phyloP scores from a whole-genome alignment of 208 protist species.

The Leishmania mexicana region DNA sequence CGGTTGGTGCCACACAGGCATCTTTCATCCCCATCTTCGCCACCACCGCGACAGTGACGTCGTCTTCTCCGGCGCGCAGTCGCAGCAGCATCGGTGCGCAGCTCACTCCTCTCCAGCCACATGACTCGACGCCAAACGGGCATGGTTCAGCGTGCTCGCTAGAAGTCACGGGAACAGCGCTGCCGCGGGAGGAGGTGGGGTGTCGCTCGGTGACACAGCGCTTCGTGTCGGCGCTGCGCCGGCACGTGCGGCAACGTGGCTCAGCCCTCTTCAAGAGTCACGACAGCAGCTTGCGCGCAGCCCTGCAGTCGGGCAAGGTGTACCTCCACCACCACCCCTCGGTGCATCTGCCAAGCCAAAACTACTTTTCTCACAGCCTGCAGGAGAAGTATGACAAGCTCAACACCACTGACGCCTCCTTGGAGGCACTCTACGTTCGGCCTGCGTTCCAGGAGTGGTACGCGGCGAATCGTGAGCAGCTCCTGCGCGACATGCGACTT shows the following conservation, averaged over 20 bases:
- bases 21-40: slow-evolving; percentile 13
- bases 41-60: background rate
- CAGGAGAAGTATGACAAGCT: slow-evolving; percentile 28
- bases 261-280: background rate
- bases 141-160: slow-evolving; percentile 4
- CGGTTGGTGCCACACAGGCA: slow-evolving; percentile 16
- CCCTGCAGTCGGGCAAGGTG: slow-evolving; percentile 27
- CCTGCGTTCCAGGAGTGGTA: slow-evolving; percentile 68
- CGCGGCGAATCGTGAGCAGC: slow-evolving; percentile 38
- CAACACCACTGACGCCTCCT: slow-evolving; percentile 44
- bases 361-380: slow-evolving; percentile 26
- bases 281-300: slow-evolving; percentile 6
- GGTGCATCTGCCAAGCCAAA: slow-evolving; percentile 13
- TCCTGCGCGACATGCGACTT: slow-evolving; percentile 45
- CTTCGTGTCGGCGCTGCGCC: slow-evolving; percentile 21
- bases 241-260: slow-evolving; percentile 10
- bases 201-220: slow-evolving; percentile 13
- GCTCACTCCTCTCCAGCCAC: background rate
- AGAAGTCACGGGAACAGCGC: slow-evolving; percentile 13
- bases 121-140: background rate
- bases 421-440: slow-evolving; percentile 53
- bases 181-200: background rate
- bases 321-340: slow-evolving; percentile 19
- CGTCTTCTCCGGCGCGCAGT: background rate
- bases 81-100: background rate